Conservation (phyloP, 805 yeast species). For the Yarrowia alimentaria region DNA sequence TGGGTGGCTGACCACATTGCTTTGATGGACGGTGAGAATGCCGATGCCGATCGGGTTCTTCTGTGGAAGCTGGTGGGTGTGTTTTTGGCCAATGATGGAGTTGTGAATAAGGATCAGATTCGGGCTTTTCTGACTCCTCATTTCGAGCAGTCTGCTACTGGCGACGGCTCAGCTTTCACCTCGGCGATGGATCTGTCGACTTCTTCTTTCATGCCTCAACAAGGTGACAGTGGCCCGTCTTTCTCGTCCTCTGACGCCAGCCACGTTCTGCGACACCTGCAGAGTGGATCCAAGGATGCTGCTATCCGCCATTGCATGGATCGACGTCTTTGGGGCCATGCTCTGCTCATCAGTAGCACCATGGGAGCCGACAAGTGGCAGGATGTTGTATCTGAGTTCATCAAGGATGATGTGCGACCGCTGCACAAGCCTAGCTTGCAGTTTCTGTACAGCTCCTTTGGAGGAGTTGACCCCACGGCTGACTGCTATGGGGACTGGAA, state of each 20-base stretch:
- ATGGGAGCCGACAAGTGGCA: conserved; percentile 62
- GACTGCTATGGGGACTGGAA: conserved; percentile 21
- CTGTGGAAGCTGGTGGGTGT: conserved; percentile 41
- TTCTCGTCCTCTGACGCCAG: neutral
- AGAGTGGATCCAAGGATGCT: conserved; percentile 61
- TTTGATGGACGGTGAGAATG: conserved; percentile 32
- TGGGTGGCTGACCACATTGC: conserved; percentile 53
- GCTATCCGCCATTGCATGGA: conserved; percentile 65
- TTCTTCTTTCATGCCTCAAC: conserved; percentile 29
- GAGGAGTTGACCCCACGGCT: conserved; percentile 45
- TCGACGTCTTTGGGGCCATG: conserved; percentile 72
- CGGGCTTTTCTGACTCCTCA: conserved; percentile 34
- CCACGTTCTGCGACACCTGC: conserved; percentile 41
- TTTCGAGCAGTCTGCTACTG: conserved; percentile 29
- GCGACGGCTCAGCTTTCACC: conserved; percentile 19
- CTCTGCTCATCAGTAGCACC: conserved; percentile 66
- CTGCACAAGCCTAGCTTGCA: conserved; percentile 48
- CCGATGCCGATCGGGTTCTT: conserved; percentile 32
- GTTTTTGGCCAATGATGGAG: conserved; percentile 40
- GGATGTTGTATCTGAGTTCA: conserved; percentile 56
- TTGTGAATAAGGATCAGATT: conserved; percentile 36
- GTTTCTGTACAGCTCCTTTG: conserved; percentile 57
- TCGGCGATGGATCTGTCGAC: conserved; percentile 32
- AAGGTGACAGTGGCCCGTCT: conserved; percentile 28
- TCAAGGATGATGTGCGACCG: conserved; percentile 47